phyloP scores from a whole-genome alignment of 306 rosid genomes.

The Fagus crenata region DNA sequence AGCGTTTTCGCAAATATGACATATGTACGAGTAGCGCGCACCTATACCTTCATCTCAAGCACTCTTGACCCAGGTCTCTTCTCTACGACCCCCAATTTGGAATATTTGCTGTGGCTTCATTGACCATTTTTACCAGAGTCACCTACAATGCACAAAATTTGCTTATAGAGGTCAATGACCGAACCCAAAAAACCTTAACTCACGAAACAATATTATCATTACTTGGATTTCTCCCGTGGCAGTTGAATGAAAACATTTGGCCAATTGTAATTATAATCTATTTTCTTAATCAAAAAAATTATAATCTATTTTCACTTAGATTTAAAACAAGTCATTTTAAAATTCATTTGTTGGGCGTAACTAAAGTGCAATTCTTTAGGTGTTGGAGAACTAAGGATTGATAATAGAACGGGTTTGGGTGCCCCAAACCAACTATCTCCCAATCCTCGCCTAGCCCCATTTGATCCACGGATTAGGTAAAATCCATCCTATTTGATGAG shows the following conservation, averaged over 20 bases:
- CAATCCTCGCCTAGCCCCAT: too few species aligned
- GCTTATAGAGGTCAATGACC: conserved; percentile 9
- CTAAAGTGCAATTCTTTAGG: too few species aligned
- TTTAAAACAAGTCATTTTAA: too few species aligned
- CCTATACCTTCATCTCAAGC: background rate
- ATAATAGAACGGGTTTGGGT: too few species aligned
- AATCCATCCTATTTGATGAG: too few species aligned
- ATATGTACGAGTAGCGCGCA: background rate
- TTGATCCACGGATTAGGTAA: too few species aligned
- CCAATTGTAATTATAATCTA: too few species aligned
- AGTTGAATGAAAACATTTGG: background rate
- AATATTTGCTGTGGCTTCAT: conserved; percentile 81
- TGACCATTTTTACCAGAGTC: conserved; percentile 87
- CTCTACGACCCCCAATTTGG: conserved; percentile 72
- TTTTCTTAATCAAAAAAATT: too few species aligned
- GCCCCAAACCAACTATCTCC: too few species aligned
- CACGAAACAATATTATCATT: background rate
- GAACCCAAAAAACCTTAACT: background rate
- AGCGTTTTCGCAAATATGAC: background rate
- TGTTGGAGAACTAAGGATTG: too few species aligned
- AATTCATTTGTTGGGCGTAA: too few species aligned
- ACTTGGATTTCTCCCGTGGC: background rate
- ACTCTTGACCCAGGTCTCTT: conserved; percentile 5
- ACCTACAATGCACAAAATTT: conserved; percentile 49
- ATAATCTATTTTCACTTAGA: too few species aligned